Conservation (phyloP, 169 alveolate genomes). For the Plasmodium coatneyi region DNA sequence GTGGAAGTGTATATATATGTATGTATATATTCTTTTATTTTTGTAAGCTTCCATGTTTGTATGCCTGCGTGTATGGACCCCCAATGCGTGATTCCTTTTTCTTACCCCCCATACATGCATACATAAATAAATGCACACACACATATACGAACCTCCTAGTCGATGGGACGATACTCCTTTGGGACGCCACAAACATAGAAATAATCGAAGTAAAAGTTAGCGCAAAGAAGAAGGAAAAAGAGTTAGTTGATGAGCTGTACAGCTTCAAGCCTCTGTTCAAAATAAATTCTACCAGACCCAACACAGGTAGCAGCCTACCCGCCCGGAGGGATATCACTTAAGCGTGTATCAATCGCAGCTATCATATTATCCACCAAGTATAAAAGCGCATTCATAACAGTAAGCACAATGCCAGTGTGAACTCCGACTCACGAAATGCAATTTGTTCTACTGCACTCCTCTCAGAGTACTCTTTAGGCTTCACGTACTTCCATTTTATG, state of each 20-base stretch:
- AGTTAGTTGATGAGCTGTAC: slow-evolving; percentile 47
- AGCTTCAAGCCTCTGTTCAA: slow-evolving; percentile 67
- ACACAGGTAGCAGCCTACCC: slow-evolving; percentile 36
- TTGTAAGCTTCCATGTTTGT: not conserved
- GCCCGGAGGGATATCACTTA: not conserved
- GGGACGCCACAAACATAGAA: slow-evolving; percentile 71
- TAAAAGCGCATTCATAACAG: not conserved
- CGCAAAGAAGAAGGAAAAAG: slow-evolving; percentile 51
- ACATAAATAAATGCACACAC: not conserved
- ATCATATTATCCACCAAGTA: not conserved
- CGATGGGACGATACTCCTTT: slow-evolving; percentile 64
- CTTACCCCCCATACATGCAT: not conserved
- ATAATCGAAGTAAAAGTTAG: slow-evolving; percentile 28
- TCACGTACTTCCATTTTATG: slow-evolving; percentile 63
- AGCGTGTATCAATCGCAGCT: not conserved
- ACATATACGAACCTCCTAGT: not conserved
- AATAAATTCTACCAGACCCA: slow-evolving; percentile 58
- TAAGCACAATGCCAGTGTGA: not conserved
- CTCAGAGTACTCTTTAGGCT: slow-evolving; percentile 63
- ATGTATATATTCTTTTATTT: not conserved
- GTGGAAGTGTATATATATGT: not conserved
- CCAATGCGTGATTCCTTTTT: not conserved
- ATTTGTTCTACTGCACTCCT: not conserved
- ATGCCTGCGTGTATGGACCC: not conserved
- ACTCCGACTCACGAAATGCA: not conserved